phyloP scores from a whole-genome alignment of 768 basidiomycete genomes.

The Termitomyces sp. region DNA sequence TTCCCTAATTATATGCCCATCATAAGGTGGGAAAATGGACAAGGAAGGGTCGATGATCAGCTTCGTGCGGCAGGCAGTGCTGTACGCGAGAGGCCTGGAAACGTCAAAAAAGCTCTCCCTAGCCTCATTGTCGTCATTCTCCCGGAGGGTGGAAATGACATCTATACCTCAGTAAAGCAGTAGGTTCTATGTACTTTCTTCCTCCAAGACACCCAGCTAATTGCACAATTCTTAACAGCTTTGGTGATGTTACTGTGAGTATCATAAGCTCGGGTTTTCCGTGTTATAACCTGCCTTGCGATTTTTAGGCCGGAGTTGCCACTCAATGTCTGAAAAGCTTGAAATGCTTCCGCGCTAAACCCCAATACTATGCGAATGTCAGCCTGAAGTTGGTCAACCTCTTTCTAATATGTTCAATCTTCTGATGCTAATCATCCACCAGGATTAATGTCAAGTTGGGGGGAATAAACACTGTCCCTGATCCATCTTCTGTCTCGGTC shows the following conservation, averaged over 20 bases:
- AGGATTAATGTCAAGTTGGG: slow-evolving; percentile 85
- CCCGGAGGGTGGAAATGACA: slow-evolving; percentile 70
- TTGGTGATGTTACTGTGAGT: slow-evolving; percentile 61
- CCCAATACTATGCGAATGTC: slow-evolving; percentile 80
- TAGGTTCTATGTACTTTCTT: slow-evolving; percentile 27
- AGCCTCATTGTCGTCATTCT: slow-evolving; percentile 62
- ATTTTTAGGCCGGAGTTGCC: slow-evolving; percentile 57
- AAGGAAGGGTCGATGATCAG: slow-evolving; percentile 48
- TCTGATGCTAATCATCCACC: background rate
- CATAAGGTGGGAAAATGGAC: slow-evolving; percentile 52
- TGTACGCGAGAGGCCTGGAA: slow-evolving; percentile 32
- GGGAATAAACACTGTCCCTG: slow-evolving; percentile 77
- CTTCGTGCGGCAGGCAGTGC: slow-evolving; percentile 46
- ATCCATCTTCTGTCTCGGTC: slow-evolving; percentile 56
- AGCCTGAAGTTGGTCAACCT: slow-evolving; percentile 53
- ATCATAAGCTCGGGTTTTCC: background rate
- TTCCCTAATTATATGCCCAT: slow-evolving; percentile 35
- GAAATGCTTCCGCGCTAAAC: slow-evolving; percentile 63
- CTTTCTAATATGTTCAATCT: background rate
- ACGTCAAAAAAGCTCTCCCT: slow-evolving; percentile 28
- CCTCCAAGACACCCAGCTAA: background rate
- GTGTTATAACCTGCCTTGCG: background rate
- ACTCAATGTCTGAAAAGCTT: slow-evolving; percentile 72
- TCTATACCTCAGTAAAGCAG: slow-evolving; percentile 78
- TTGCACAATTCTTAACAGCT: slow-evolving; percentile 35